phyloP scores from a whole-genome alignment of 192 early-diverging fungal species.

The Entomortierella chlamydospora region DNA sequence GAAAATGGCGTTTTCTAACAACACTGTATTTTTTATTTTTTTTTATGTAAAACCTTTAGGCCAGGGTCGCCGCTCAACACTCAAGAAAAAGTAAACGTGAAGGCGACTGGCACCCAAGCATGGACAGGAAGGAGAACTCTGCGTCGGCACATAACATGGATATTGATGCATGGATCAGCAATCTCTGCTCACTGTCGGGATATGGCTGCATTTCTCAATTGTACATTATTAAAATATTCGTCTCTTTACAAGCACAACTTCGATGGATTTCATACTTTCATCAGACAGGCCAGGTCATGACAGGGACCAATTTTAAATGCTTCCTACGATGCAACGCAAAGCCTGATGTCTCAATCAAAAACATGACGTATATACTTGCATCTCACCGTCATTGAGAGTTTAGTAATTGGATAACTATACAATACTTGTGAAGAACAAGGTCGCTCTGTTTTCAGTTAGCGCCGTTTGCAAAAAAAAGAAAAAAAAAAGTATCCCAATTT shows the following conservation, averaged over 20 bases:
- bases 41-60: conserved; percentile 56
- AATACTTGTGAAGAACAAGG: background rate
- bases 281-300: too few species aligned
- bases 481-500: too few species aligned
- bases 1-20: background rate
- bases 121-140: background rate
- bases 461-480: too few species aligned
- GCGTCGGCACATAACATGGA: background rate
- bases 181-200: background rate
- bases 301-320: too few species aligned
- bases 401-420: background rate
- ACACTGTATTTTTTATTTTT: background rate
- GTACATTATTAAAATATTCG: conserved; percentile 7
- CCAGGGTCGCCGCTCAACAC: conserved; percentile 67
- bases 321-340: too few species aligned
- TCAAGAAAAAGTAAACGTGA: conserved; percentile 60
- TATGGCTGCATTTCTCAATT: background rate
- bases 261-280: too few species aligned
- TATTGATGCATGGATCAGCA: background rate
- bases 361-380: too few species aligned
- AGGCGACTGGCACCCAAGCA: background rate
- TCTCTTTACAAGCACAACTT: too few species aligned
- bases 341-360: too few species aligned
- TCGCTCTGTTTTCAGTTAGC: too few species aligned
- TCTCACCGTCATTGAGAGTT: too few species aligned